Conservation (phyloP, 2,329 filamentous ascomycete species). For the Monilinia laxa region DNA sequence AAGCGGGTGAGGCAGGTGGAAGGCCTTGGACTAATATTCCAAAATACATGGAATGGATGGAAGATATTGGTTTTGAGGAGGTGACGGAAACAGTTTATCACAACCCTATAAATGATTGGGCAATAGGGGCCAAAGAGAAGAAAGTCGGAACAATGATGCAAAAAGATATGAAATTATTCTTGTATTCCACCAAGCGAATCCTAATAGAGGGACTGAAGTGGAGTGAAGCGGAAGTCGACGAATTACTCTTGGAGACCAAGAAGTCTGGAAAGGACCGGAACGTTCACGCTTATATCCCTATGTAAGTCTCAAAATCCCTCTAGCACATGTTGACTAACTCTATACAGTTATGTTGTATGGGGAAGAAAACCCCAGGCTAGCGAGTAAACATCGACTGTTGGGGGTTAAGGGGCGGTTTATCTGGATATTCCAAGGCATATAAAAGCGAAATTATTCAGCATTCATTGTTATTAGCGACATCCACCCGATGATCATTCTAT, state of each 20-base stretch:
- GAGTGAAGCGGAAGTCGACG: neutral
- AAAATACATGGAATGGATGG: constrained; percentile 29
- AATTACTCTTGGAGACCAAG: neutral
- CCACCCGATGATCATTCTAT: neutral
- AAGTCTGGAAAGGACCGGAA: constrained; percentile 9
- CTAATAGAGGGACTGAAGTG: constrained; percentile 1
- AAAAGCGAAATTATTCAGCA: constrained; percentile 7
- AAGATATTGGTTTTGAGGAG: constrained; percentile 54
- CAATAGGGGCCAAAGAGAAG: constrained; percentile 42
- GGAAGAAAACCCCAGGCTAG: constrained; percentile 2
- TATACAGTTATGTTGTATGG: constrained; percentile 15
- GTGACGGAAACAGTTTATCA: constrained; percentile 53
- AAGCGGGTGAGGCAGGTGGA: constrained; percentile 25
- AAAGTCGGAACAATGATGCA: constrained; percentile 28
- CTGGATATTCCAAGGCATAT: neutral
- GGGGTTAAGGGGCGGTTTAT: neutral
- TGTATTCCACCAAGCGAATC: constrained; percentile 3
- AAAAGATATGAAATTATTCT: constrained; percentile 23
- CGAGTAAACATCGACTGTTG: neutral
- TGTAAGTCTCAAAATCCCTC: neutral
- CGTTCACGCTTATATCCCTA: constrained; percentile 10
- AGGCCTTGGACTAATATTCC: constrained; percentile 24
- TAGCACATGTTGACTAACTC: neutral
- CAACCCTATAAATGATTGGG: constrained; percentile 55
- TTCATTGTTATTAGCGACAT: constrained; percentile 1